Conservation (phyloP, 1,284 basidiomycete genomes). For the Mycena sp. region DNA sequence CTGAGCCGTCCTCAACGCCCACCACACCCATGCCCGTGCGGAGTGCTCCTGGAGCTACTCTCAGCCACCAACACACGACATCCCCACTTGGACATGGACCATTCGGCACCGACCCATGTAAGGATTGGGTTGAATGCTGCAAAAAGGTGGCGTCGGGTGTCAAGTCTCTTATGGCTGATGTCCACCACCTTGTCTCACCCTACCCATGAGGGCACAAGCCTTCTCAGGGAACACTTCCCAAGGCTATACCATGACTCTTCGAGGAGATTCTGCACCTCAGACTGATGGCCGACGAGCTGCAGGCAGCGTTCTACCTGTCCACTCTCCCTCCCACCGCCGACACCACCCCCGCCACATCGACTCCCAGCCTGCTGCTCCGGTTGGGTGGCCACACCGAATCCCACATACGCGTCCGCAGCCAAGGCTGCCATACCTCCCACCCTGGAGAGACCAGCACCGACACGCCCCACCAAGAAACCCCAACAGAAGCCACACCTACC, state of each 20-base stretch:
- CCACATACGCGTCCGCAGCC: constrained; percentile 1
- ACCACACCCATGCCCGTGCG: neutral
- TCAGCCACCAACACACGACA: neutral
- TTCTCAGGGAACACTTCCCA: neutral
- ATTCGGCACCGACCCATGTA: no score
- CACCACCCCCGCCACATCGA: neutral
- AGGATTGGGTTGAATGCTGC: neutral
- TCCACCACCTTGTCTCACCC: neutral
- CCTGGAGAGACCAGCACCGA: neutral
- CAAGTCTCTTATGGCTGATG: neutral
- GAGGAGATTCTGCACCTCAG: constrained; percentile 2
- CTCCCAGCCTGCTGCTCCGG: neutral
- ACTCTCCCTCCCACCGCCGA: neutral
- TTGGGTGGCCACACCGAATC: neutral
- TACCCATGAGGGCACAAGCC: neutral
- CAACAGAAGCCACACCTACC: constrained; percentile 4
- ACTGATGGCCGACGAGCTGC: constrained; percentile 2
- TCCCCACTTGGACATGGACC: neutral
- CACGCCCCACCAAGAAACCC: neutral
- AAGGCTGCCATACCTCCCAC: constrained; percentile 3
- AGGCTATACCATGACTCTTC: neutral
- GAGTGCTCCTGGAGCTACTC: neutral
- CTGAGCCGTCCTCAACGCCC: neutral
- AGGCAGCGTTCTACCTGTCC: neutral
- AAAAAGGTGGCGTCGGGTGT: neutral